These are phyloP conservation scores for Penicillium psychrosexuale DNA, from an alignment of 2,329 filamentous ascomycete genomes.

Conservation along the genomic window DNA sequence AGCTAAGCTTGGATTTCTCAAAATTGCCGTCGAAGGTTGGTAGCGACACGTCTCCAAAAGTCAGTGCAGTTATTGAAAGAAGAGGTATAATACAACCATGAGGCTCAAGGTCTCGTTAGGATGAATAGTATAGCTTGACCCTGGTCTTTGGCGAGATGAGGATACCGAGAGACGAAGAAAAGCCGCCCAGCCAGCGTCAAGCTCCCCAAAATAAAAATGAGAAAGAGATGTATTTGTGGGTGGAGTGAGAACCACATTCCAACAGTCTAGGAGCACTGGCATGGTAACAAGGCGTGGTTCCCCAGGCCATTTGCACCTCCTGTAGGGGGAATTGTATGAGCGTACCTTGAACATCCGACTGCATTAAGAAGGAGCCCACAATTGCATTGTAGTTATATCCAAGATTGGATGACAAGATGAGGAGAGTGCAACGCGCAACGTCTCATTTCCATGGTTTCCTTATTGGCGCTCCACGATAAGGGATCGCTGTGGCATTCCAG, in stretches of 20 bases:
- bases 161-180: not conserved
- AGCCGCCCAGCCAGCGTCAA: not conserved
- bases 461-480: conserved; percentile 9
- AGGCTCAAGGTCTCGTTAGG: not conserved
- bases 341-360: not conserved
- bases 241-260: conserved; percentile 21
- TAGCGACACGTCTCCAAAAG: not conserved
- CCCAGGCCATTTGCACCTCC: conserved; percentile 13
- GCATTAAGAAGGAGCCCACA: conserved; percentile 9
- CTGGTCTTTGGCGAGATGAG: not conserved
- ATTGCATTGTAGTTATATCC: not conserved
- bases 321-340: not conserved
- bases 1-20: not conserved
- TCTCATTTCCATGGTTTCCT: conserved; percentile 20
- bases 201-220: not conserved
- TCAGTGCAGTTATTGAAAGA: not conserved
- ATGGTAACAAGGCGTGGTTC: conserved; percentile 26
- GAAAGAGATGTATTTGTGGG: conserved; percentile 6
- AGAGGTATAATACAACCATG: not conserved
- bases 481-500: conserved; percentile 17
- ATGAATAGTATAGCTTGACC: not conserved
- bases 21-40: not conserved
- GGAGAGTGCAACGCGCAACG: conserved; percentile 13
- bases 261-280: conserved; percentile 19
- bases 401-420: not conserved